Base-by-base conservation (phyloP, 2,329 filamentous ascomycete genomes). In the Ceratocystis lukuohia region DNA sequence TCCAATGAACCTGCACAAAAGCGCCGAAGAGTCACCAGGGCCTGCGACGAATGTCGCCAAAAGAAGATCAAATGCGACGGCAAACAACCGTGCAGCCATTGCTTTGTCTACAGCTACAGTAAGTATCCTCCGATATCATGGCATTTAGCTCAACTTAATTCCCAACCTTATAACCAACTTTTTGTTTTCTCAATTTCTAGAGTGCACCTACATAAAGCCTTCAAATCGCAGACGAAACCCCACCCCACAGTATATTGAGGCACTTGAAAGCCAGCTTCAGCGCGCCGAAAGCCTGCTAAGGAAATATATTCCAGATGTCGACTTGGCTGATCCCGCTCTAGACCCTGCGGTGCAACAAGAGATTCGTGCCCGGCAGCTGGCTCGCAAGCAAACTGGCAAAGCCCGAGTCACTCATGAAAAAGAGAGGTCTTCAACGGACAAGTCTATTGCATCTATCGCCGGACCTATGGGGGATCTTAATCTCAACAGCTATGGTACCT, bases 71-170 rank as follows among this genome's bases (percentile, higher is more conserved):
- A 92, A 74, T 93, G 88, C 71, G 88, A 92, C 74, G 89, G 88
- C 71, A 91, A 91, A 75, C 88, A 92, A 74, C 89, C 89, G 8
- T 94, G 89, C 76, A 96, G 92, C 0, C 94, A 97, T 76, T 99
- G 94, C 75, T 96, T 92, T 10, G 91, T 97, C 62, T 99, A 99
- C 76, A 96, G 91, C 74, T 99, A 99, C 80, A 93, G 94, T 96
- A 82, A 73, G 82, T 71, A 15, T 25, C 15, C 50, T 12, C 53
- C 25, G 62, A 45, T 20, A 45, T 45, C 46, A 45, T 30, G 33
- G 4, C 0, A 10, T 20, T 5, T 53, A 30, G 22, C 28, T 20
- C 56, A 37, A 30, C 28, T 59, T n/a, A n/a, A 4, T 37, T 30
- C 28, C 56, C 20, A n/a, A n/a, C 2, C 2, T 44, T 22, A 10